Base-by-base conservation (phyloP, 495 filamentous ascomycete species). In the Chaetomidium leptoderma region DNA sequence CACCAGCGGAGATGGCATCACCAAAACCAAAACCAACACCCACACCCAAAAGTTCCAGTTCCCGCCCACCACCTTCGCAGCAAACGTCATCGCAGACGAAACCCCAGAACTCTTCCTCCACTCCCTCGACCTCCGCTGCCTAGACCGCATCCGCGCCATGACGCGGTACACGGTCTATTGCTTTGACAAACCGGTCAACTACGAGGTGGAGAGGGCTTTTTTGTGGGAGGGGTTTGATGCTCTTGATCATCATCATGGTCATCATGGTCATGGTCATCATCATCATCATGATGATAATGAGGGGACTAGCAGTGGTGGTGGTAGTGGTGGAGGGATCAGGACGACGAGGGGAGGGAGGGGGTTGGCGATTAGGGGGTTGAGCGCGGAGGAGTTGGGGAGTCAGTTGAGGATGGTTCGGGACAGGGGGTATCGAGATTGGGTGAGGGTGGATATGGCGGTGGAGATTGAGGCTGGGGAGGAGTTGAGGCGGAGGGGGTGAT, bases 391-490 rank as follows among this genome's bases (percentile, higher is more conserved):
- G 42, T 4, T 59, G 21, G 57, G 44, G 42, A 11, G 17, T 11
- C 57, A 59, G 33, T 1, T 59, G 4, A 10, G 23, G 30, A 47
- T 59, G 57, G 16, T 59, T 4, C 29, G 40, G 49, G 4, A 0
- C 30, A 39, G 57, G 32, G 57, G 57, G 16, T 37, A 9, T 7
- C 14, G 49, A 21, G 57, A 59, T 14, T 29, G 21, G 30, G 49
- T 59, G 30, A 39, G 57, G 42, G 57, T 59, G 5, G 49, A 53
- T 14, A 59, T 59, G 57, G 40, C 13, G n/a, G 57, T 59, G 19
- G 57, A 47, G 57, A 45, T 59, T 32, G 57, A 59, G 57, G 23
- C 21, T 0, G 24, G 23, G n/a, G 6, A 19, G 33, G 44, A 43
- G 51, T 30, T 44, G 51, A 7, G 14, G 48, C 1, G 27, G 44